Base-by-base conservation (phyloP, 2,329 filamentous ascomycete genomes). In the Stachybotrys elegans region DNA sequence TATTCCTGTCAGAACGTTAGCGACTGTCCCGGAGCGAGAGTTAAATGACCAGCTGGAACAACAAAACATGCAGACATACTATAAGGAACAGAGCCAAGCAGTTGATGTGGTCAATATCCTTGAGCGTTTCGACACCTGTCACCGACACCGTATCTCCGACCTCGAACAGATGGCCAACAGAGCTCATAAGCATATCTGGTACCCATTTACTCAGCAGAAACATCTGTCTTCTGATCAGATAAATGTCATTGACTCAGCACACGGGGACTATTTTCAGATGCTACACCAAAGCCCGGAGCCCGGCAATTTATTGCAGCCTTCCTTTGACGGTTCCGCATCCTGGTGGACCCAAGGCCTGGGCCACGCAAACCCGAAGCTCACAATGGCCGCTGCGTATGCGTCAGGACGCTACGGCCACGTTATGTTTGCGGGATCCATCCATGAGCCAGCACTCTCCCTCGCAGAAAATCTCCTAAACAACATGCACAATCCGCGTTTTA, bases 321-420 rank as follows among this genome's bases (percentile, higher is more conserved):
- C 85, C 0, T 90, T 93, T 44, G 89, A 94, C 53, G 88, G 84
- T 3, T 93, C 88, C 1, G 88, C 88, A 1, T 92, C 87, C 0
- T 94, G 89, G 88, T 94, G 89, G 88, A 94, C 88, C 0, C 89
- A 94, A 63, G 88, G 88, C 3, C 74, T 94, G 0, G 88, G 89
- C 1, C 89, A 94, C 51, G 85, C 83, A 6, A 90, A 88, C 53
- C 78, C 87, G 0, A 67, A 73, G 0, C 70, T 94, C 1, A 78
- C 86, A 0, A 75, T 93, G 2, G 81, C 86, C 1, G 87, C 88
- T 2, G 86, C 88, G 0, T 84, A 93, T 57, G 88, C 89, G 1
- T 86, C 88, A 2, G 88, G 88, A 7, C 76, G 88, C 22, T 94
- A 93, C 56, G 88, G 88, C 0, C 88, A 94, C 62, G 86, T 93